A percentile compares a stretch with the other conserved stretches of the same genome.
These are phyloP conservation scores for peach (Prunus persica) DNA, from an alignment of 306 rosid species.

Conservation along the genomic window Prunus_persica_NCBIv2 NC_034012.1:1973001-1973500, in stretches of 20 bases:
- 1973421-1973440: slow-evolving; percentile 53
- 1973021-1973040: slow-evolving; percentile 15
- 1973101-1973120: slow-evolving; percentile 58
- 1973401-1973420: slow-evolving; percentile 38
- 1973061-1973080: slow-evolving; percentile 52
- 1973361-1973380: slow-evolving; percentile 55
- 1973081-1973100: slow-evolving; percentile 49
- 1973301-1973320: slow-evolving; percentile 55
- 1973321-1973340: slow-evolving; percentile 81
- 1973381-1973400: slow-evolving; percentile 44
- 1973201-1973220: slow-evolving; percentile 59
- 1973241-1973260: slow-evolving; percentile 85
- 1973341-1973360: slow-evolving; percentile 60
- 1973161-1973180: slow-evolving; percentile 77
- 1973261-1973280: slow-evolving; percentile 75
- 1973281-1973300: slow-evolving; percentile 64
- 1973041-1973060: slow-evolving; percentile 38
- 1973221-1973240: slow-evolving; percentile 66
- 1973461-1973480: background rate
- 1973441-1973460: slow-evolving; percentile 44
- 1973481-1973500: background rate
- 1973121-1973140: slow-evolving; percentile 50
- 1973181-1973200: slow-evolving; percentile 72
- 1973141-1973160: slow-evolving; percentile 65
- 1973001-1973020: slow-evolving; percentile 44